These are phyloP conservation scores for Cardamine resedifolia DNA, from an alignment of 345 rosid species.

Conservation along the genomic window DNA sequence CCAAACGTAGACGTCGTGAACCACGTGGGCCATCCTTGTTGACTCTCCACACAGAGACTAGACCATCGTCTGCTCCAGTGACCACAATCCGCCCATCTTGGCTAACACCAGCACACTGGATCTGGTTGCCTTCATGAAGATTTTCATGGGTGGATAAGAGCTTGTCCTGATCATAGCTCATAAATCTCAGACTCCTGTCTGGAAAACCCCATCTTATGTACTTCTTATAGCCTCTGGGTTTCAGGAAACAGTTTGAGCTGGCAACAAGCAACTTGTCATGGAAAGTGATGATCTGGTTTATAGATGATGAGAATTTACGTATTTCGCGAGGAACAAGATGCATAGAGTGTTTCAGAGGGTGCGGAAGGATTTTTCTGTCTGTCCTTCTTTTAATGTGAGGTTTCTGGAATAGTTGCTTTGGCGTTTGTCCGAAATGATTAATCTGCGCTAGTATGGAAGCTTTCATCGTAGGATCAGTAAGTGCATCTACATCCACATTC, in stretches of 20 bases:
- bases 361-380: constrained; percentile 66
- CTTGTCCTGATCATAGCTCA: constrained; percentile 89
- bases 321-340: constrained; percentile 74
- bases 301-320: constrained; percentile 65
- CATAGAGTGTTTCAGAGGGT: constrained; percentile 71
- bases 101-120: constrained; percentile 74
- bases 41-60: constrained; percentile 80
- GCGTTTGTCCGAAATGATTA: constrained; percentile 98
- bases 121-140: constrained; percentile 89
- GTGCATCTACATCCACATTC: constrained; percentile 91
- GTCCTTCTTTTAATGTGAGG: constrained; percentile 76
- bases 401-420: constrained; percentile 87
- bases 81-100: constrained; percentile 85
- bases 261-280: constrained; percentile 76
- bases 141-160: constrained; percentile 89
- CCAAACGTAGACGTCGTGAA: constrained; percentile 47
- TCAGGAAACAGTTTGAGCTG: constrained; percentile 62
- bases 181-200: constrained; percentile 84
- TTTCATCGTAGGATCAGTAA: constrained; percentile 89
- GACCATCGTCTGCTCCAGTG: constrained; percentile 86
- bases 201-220: constrained; percentile 92
- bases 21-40: constrained; percentile 57
- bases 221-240: constrained; percentile 75
- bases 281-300: constrained; percentile 64
- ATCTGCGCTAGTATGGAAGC: constrained; percentile 95